A percentile compares a stretch with the other conserved stretches of the same genome.
Evolutionary conservation across 768 basidiomycete species (phyloP).

Genomic region (Tricholoma flavovirens): DNA sequence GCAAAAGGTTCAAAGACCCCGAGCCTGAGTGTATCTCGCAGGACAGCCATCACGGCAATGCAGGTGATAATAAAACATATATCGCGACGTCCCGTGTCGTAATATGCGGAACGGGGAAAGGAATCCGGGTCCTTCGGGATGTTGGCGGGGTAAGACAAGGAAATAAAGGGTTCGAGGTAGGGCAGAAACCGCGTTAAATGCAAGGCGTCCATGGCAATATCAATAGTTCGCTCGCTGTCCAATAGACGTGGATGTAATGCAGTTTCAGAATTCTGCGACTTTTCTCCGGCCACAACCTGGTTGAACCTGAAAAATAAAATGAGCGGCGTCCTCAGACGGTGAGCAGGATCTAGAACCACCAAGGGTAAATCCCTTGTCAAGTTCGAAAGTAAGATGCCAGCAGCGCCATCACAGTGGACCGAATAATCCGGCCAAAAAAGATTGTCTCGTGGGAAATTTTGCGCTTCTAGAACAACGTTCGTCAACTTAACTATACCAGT

Average conservation of each 20-base stretch:
- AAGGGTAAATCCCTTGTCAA: background rate
- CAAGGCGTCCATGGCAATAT: conserved; percentile 13
- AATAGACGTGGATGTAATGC: background rate
- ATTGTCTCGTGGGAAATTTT: conserved; percentile 16
- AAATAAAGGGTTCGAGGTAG: conserved; percentile 61
- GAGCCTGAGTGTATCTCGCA: conserved; percentile 75
- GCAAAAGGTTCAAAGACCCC: conserved; percentile 78
- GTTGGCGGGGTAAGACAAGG: conserved; percentile 63
- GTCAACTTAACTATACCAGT: conserved; percentile 4
- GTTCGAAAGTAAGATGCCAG: conserved; percentile 6
- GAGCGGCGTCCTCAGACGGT: background rate
- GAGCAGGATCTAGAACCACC: background rate
- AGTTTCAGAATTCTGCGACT: background rate
- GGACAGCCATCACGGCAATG: conserved; percentile 80
- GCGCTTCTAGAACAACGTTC: conserved; percentile 7
- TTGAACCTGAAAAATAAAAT: background rate
- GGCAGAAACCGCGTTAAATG: conserved; percentile 37
- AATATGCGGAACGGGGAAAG: conserved; percentile 66
- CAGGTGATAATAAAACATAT: conserved; percentile 74
- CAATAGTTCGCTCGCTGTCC: background rate
- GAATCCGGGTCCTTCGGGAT: conserved; percentile 60
- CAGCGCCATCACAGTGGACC: background rate
- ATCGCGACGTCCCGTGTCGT: conserved; percentile 70
- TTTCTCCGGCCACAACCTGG: background rate
- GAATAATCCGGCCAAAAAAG: conserved; percentile 1